Base-by-base conservation (phyloP, 176 grass and related monocot genomes). In the Zoysia japonica region DNA sequence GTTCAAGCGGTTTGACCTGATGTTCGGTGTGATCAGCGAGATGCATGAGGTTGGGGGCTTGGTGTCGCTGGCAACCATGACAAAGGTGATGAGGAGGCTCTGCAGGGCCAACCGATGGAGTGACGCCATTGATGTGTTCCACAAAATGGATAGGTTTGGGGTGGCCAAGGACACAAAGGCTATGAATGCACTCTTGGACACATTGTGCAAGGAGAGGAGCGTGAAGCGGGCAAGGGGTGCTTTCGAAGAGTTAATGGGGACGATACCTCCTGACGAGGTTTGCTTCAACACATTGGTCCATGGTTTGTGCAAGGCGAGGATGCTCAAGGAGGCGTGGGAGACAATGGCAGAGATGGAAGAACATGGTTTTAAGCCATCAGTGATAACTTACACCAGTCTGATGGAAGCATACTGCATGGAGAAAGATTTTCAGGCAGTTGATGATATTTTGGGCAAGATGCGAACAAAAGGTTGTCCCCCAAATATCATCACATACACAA, bases 141-240 rank as follows among this genome's bases (percentile, higher is more conserved):
- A 72, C 11, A 82, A 60, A 62, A 89, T 97, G 53, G 88, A 91
- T 15, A 67, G 3, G 9, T 91, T 97, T 74, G 90, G 90, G 54
- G 85, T 97, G 36, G 78, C 54, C 4, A 97, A 90, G 73, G 88
- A 97, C 77, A 91, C 90, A 48, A 59, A 72, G 62, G 88, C 90
- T 51, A 93, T 97, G 85, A 97, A 97, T 71, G 83, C 71, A 49
- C 86, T 97, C 49, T 71, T 93, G 72, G 90, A 93, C 60, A 83
- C 88, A 7, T 80, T 97, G 50, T 97, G 90, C 85, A 93, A 93
- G 78, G 93, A 97, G 86, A 97, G 88, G 75, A 97, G 93, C 28
- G 90, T 93, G 47, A 90, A 86, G 74, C 93, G 84, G 0, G 93
- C 93, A 3, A 83, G 75, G 79, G 80, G 91, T 11, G 93, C 78